Percentiles rank a stretch among this genome's conserved stretches.
Conservation (phyloP, 129 eudicot species). For the Flaveria brownii region DNA sequence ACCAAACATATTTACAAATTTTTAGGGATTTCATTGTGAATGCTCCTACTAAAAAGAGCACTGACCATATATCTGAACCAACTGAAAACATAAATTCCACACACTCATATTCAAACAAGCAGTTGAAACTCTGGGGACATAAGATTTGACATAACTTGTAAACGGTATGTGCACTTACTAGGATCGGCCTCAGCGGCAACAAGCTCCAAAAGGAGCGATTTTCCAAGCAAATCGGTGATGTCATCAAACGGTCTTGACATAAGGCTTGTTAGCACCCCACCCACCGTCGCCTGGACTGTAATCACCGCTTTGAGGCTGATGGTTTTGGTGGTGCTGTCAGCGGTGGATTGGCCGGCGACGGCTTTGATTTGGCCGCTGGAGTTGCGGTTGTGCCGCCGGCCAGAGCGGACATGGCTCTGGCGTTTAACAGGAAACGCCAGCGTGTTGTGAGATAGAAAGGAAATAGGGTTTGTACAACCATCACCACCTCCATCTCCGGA, state of each 20-base stretch:
- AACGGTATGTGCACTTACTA: constrained; percentile 38
- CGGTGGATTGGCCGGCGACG: not conserved
- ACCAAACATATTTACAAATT: too few species aligned
- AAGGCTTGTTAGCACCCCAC: constrained; percentile 43
- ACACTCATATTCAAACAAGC: too few species aligned
- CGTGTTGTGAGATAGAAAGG: constrained; percentile 26
- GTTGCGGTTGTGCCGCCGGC: not conserved
- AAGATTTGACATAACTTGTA: too few species aligned
- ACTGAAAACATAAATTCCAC: too few species aligned
- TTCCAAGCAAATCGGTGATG: constrained; percentile 56
- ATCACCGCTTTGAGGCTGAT: constrained; percentile 42
- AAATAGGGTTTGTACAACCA: constrained; percentile 9
- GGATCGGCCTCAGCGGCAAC: constrained; percentile 62
- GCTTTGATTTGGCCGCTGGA: constrained; percentile 21
- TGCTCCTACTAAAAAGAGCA: too few species aligned
- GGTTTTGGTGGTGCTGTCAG: constrained; percentile 4
- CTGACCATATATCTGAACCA: too few species aligned
- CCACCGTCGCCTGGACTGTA: constrained; percentile 49
- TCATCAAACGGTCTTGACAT: constrained; percentile 44
- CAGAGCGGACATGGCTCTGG: not conserved
- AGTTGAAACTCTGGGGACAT: too few species aligned
- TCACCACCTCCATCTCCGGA: constrained; percentile 14
- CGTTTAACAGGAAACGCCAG: constrained; percentile 24
- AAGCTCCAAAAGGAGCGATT: constrained; percentile 60
- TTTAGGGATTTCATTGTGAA: too few species aligned